These are phyloP conservation scores for Panicum hallii DNA, from an alignment of 202 grass and related monocot genomes.

Conservation along the genomic window DNA sequence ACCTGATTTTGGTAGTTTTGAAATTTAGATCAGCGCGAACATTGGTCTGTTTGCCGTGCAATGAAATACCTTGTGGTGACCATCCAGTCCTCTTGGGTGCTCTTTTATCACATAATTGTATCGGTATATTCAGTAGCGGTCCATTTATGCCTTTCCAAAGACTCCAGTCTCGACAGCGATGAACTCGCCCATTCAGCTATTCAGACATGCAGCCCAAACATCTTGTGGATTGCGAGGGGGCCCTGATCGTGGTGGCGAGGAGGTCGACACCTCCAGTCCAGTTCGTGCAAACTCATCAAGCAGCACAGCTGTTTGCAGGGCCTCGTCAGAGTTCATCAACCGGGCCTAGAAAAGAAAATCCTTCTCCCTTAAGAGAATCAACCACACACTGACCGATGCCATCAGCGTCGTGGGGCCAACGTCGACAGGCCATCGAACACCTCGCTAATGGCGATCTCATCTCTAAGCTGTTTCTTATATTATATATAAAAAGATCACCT, in stretches of 20 bases:
- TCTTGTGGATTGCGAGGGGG: not conserved
- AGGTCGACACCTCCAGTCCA: not conserved
- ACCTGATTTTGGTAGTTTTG: not conserved
- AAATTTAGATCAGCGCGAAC: not conserved
- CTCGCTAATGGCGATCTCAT: constrained; percentile 18
- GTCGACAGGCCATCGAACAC: constrained; percentile 6
- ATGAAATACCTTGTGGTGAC: no score
- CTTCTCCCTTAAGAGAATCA: not conserved
- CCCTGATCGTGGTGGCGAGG: no score
- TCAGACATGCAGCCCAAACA: not conserved
- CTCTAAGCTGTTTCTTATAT: not conserved
- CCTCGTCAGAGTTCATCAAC: not conserved
- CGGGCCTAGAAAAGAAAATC: not conserved
- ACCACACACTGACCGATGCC: not conserved
- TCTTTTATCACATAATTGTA: no score
- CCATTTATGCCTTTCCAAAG: not conserved
- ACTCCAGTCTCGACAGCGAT: not conserved
- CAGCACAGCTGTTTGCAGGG: not conserved
- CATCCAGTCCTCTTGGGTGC: no score
- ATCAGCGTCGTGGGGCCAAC: constrained; percentile 15
- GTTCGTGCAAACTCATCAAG: not conserved
- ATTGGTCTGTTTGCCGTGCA: no score
- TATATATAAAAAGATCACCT: not conserved
- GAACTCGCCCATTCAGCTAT: not conserved
- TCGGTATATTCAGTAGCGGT: no score